Conservation (phyloP, 1,284 basidiomycete genomes). For the Papiliotrema terrestris region DNA sequence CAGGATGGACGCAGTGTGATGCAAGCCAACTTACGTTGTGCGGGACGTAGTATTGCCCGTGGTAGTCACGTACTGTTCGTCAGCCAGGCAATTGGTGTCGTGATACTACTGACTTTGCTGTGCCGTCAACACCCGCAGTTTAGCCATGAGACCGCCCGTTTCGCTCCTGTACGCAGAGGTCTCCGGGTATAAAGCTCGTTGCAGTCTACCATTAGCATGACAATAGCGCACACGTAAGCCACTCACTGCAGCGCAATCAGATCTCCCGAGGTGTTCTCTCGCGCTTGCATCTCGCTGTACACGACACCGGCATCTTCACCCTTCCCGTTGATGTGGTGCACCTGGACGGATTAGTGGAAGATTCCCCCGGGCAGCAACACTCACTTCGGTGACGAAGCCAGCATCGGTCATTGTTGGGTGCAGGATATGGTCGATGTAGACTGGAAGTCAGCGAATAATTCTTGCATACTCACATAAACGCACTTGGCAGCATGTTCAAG, state of each 20-base stretch:
- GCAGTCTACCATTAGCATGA: constrained; percentile 56
- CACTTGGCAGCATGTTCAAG: constrained; percentile 75
- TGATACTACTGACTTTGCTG: constrained; percentile 70
- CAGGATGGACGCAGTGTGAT: constrained; percentile 43
- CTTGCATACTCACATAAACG: constrained; percentile 4
- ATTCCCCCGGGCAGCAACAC: constrained; percentile 6
- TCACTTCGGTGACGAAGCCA: constrained; percentile 86
- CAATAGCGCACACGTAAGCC: neutral
- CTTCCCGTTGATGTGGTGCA: constrained; percentile 86
- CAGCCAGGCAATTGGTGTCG: neutral
- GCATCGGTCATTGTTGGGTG: constrained; percentile 91
- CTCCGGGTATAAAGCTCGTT: constrained; percentile 73
- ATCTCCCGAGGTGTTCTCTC: constrained; percentile 88
- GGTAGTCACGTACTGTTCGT: constrained; percentile 76
- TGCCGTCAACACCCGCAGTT: constrained; percentile 77
- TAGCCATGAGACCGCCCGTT: constrained; percentile 94
- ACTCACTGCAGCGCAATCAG: constrained; percentile 77
- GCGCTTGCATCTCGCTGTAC: constrained; percentile 97
- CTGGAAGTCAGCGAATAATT: constrained; percentile 29
- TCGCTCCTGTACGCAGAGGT: constrained; percentile 91
- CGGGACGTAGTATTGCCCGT: constrained; percentile 86
- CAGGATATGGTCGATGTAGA: constrained; percentile 95
- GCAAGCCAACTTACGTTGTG: constrained; percentile 71
- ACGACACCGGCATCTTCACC: constrained; percentile 95
- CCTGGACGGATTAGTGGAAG: constrained; percentile 50